Base-by-base conservation (phyloP, 768 basidiomycete genomes). In the Melanogaster broomeanus region DNA sequence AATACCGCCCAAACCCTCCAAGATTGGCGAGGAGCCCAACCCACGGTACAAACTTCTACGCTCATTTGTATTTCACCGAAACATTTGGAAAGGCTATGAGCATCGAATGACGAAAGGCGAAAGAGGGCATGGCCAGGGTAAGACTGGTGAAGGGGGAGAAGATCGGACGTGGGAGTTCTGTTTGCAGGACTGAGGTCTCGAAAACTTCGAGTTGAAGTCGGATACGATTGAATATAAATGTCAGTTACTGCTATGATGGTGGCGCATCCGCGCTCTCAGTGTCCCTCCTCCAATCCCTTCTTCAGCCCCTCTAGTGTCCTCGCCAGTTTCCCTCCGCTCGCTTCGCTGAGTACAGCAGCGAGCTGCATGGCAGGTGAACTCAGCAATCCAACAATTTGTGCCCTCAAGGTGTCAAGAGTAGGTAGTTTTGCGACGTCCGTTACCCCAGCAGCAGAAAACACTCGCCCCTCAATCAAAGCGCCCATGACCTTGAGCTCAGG, bases 81-180 rank as follows among this genome's bases (percentile, higher is more conserved):
- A 67, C 10, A 56, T 73, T 0, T 98, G 93, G 84, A 81, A 79
- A 42, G 93, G 91, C 1, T 98, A 98, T 61, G 87, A 87, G 59
- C 96, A 98, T 66, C 76, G 91, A n/a, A 88, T 96, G 85, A 97
- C 96, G 3, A 88, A 93, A 62, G 95, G 95, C 6, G 91, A 81
- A 73, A 77, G 81, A 65, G 89, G 67, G 0, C 80, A 80, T 63
- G 86, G 82, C 25, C 79, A 73, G 35, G 82, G 80, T 24, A 85
- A 68, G 72, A 90, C 82, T 12, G 88, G 83, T 33, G 83, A 82
- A 62, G 87, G 82, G 9, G 89, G 84, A 42, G 89, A 85, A 59
- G 88, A 93, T 58, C 76, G 90, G 53, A 93, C 90, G 55, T 95
- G 93, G 92, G 90, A 94, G 67, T 93, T 95, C 70, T 92, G 78